Percentiles rank a stretch among this genome's conserved stretches.
Evolutionary conservation across 164 flowering plant species (phyloP).

Genomic region (Cinnamomum chago): DNA sequence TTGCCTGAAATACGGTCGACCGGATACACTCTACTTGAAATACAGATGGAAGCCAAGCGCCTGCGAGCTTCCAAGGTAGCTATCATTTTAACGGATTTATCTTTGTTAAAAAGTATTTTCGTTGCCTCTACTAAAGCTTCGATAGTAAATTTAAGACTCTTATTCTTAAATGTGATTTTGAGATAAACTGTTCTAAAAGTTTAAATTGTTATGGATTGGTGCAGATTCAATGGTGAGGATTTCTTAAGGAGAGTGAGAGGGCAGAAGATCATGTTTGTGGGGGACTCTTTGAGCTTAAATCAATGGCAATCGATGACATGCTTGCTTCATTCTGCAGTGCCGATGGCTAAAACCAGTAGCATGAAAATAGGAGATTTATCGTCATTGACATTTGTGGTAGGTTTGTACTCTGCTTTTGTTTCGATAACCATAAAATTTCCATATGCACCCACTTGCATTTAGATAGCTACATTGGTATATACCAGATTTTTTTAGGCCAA

Average conservation of each 20-base stretch:
- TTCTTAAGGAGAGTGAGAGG: conserved; percentile 27
- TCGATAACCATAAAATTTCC: neutral
- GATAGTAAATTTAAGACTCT: too few relatives aligned
- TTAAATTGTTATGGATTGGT: neutral
- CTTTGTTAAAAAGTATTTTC: too few relatives aligned
- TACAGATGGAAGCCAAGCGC: conserved; percentile 76
- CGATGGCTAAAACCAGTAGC: conserved; percentile 15
- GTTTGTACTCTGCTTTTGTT: neutral
- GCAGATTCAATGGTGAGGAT: conserved; percentile 29
- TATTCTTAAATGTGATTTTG: too few relatives aligned
- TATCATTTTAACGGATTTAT: too few relatives aligned
- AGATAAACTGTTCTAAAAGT: neutral
- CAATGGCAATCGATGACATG: conserved; percentile 37
- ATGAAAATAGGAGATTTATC: conserved; percentile 13
- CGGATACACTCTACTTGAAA: conserved; percentile 58
- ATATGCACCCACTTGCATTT: neutral
- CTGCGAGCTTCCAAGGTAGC: conserved; percentile 67
- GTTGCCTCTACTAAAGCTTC: too few relatives aligned
- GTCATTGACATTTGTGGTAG: conserved; percentile 24
- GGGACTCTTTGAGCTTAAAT: conserved; percentile 35
- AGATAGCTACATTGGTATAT: neutral
- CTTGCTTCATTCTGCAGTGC: conserved; percentile 31
- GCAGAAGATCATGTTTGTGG: conserved; percentile 40
- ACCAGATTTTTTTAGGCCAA: too few relatives aligned
- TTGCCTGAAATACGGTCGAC: conserved; percentile 73